Evolutionary conservation across 805 yeast genomes (phyloP).

Genomic region (Spathaspora arborariae): DNA sequence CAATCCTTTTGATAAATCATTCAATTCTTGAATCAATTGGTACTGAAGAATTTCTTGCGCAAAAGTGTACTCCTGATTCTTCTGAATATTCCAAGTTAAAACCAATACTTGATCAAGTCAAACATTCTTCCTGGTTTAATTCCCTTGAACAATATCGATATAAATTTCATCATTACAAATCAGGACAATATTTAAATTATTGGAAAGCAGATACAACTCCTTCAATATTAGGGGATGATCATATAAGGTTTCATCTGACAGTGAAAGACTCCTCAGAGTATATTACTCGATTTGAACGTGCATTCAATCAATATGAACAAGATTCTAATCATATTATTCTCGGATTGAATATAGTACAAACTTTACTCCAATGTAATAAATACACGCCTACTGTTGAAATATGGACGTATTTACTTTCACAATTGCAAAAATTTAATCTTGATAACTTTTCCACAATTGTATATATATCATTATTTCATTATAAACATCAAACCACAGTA

Average conservation of each 20-base stretch:
- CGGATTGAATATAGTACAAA: constrained; percentile 8
- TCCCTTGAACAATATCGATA: constrained; percentile 20
- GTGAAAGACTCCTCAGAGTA: constrained; percentile 19
- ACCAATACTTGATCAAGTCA: constrained; percentile 12
- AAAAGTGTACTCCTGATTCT: constrained; percentile 8
- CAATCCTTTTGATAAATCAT: constrained; percentile 19
- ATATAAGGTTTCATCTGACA: constrained; percentile 10
- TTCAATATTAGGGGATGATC: constrained; percentile 12
- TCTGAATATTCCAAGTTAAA: constrained; percentile 4
- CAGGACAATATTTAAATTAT: constrained; percentile 31
- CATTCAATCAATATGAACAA: constrained; percentile 14
- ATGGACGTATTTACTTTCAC: constrained; percentile 22
- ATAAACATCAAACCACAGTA: constrained; percentile 16
- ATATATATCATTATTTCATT: constrained; percentile 21
- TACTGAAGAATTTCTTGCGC: constrained; percentile 17
- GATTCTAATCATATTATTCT: constrained; percentile 11
- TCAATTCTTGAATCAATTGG: constrained; percentile 23
- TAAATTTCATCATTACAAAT: constrained; percentile 22
- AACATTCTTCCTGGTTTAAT: constrained; percentile 17
- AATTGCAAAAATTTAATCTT: constrained; percentile 19
- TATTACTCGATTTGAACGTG: constrained; percentile 13
- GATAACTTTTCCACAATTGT: constrained; percentile 25
- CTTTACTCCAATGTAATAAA: constrained; percentile 9
- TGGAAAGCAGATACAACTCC: constrained; percentile 24
- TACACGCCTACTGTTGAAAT: constrained; percentile 22